Evolutionary conservation across 495 filamentous ascomycete species (phyloP).

Genomic region (Penicillium riverlandense): DNA sequence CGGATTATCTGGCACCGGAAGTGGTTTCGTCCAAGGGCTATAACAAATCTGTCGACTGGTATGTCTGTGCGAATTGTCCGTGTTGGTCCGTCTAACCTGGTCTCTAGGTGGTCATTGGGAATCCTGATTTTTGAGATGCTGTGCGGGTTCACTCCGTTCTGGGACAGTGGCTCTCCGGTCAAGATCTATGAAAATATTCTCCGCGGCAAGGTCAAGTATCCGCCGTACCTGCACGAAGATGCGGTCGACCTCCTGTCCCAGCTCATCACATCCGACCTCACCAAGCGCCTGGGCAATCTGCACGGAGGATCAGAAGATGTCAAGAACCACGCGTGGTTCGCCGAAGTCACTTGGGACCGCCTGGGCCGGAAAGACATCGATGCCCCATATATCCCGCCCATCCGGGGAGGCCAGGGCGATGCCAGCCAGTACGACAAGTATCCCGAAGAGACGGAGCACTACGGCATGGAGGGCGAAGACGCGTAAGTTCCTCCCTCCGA

Average conservation of each 20-base stretch:
- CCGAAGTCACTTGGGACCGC: constrained; percentile 96
- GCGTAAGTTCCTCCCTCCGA: constrained; percentile 53
- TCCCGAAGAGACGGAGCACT: constrained; percentile 90
- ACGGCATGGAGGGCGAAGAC: constrained; percentile 70
- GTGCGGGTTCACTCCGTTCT: constrained; percentile 97
- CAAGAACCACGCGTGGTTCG: constrained; percentile 93
- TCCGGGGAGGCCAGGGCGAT: constrained; percentile 86
- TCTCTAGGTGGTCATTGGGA: constrained; percentile 86
- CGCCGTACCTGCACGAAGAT: constrained; percentile 88
- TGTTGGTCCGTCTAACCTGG: constrained; percentile 5
- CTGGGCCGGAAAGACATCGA: constrained; percentile 93
- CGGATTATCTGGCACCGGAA: constrained; percentile 96
- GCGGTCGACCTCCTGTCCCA: constrained; percentile 86
- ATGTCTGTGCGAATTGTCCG: constrained; percentile 2
- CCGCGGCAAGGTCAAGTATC: constrained; percentile 88
- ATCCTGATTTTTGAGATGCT: constrained; percentile 99
- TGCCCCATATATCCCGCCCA: constrained; percentile 95
- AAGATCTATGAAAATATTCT: constrained; percentile 99
- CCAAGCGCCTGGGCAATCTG: constrained; percentile 89
- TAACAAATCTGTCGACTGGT: constrained; percentile 99
- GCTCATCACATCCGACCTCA: constrained; percentile 90
- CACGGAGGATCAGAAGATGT: constrained; percentile 90
- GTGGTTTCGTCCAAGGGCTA: constrained; percentile 97
- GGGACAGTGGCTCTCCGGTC: constrained; percentile 94
- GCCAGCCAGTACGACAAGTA: constrained; percentile 97